These are phyloP conservation scores for Globisporangium apiculatum DNA, from an alignment of 352 stramenopile species.

Conservation along the genomic window DNA sequence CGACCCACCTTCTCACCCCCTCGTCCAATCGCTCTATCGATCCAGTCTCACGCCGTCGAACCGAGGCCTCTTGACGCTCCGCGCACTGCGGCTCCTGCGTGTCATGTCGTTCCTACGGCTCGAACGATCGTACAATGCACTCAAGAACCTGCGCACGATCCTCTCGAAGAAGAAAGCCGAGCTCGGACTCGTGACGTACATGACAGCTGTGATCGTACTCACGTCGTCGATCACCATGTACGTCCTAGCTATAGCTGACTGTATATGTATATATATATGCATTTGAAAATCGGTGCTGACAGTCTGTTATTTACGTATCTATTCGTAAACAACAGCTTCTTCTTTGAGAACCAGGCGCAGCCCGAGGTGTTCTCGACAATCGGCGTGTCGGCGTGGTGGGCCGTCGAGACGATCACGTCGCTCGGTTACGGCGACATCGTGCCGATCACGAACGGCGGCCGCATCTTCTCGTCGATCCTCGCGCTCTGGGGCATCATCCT, in stretches of 20 bases:
- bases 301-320: not conserved
- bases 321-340: constrained; percentile 36
- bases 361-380: constrained; percentile 75
- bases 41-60: constrained; percentile 8
- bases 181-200: constrained; percentile 70
- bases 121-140: constrained; percentile 68
- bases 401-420: constrained; percentile 79
- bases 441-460: constrained; percentile 51
- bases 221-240: constrained; percentile 83
- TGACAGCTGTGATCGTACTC: constrained; percentile 73
- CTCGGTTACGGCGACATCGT: constrained; percentile 86
- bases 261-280: not conserved
- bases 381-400: constrained; percentile 70
- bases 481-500: constrained; percentile 83
- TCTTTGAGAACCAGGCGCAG: constrained; percentile 67
- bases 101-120: constrained; percentile 80
- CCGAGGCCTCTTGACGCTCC: constrained; percentile 55
- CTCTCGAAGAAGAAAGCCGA: constrained; percentile 71
- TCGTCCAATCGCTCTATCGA: not conserved
- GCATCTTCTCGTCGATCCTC: constrained; percentile 67
- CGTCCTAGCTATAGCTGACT: not conserved
- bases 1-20: not conserved
- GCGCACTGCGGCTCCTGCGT: constrained; percentile 59
- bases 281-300: not conserved
- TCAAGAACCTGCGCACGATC: constrained; percentile 73